phyloP scores from a whole-genome alignment of 2,329 filamentous ascomycete species.

The Colletotrichum sp. region DNA sequence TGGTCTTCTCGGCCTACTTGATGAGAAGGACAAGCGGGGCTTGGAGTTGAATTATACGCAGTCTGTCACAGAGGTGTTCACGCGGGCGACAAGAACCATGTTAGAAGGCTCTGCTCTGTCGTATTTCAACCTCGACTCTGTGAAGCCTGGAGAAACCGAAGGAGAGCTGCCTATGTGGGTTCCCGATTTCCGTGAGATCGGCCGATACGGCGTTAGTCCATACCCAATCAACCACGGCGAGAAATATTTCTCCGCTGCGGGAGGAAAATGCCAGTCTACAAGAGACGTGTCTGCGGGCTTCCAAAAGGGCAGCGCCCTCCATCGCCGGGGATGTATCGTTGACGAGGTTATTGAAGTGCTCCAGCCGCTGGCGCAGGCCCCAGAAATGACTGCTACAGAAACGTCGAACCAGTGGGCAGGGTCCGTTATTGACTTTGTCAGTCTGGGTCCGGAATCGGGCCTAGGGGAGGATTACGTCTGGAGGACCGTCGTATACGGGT shows the following conservation, averaged over 20 bases:
- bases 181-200: constrained; percentile 17
- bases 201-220: background rate
- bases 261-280: rapidly evolving
- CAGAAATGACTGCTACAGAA: too few species aligned
- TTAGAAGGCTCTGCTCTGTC: background rate
- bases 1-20: constrained; percentile 18
- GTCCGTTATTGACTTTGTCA: background rate
- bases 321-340: background rate
- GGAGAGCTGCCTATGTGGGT: constrained; percentile 21
- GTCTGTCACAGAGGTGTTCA: constrained; percentile 2
- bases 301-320: background rate
- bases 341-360: background rate
- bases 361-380: too few species aligned
- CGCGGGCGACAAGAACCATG: constrained; percentile 9
- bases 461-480: background rate
- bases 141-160: background rate
- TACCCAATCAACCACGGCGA: background rate
- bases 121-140: constrained; percentile 14
- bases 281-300: background rate
- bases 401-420: rapidly evolving
- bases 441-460: background rate
- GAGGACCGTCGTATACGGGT: rapidly evolving
- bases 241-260: background rate
- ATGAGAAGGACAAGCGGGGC: background rate
- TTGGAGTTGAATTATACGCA: constrained; percentile 9